phyloP scores from a whole-genome alignment of 176 grass and related monocot species.

The Pontederia paniculata region DNA sequence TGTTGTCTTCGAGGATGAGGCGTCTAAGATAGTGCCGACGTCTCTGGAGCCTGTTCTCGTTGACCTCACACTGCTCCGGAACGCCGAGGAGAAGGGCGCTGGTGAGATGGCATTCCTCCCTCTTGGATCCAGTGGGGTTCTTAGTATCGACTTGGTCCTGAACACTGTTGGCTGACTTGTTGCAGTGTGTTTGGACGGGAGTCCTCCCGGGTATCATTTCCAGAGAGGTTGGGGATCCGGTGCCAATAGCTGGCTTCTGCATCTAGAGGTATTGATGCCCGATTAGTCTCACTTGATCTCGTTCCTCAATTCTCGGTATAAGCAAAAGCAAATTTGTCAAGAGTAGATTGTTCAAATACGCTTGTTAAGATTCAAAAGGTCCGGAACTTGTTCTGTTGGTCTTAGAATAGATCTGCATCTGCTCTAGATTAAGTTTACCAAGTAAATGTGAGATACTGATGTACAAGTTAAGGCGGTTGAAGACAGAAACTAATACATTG shows the following conservation, averaged over 20 bases:
- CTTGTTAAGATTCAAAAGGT: too few relatives aligned
- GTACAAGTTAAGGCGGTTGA: too few relatives aligned
- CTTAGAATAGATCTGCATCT: too few relatives aligned
- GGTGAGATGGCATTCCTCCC: constrained; percentile 20
- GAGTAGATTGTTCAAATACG: too few relatives aligned
- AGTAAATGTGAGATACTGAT: too few relatives aligned
- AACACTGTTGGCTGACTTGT: not conserved
- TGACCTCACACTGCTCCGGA: constrained; percentile 44
- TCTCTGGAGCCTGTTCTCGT: constrained; percentile 33
- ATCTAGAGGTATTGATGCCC: constrained; percentile 38
- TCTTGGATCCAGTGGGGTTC: not conserved
- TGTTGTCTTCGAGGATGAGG: constrained; percentile 22
- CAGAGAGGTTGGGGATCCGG: constrained; percentile 41
- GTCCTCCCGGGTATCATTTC: constrained; percentile 54
- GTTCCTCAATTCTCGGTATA: too few relatives aligned
- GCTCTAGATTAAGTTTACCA: too few relatives aligned
- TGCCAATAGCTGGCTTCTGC: constrained; percentile 42
- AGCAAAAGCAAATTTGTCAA: too few relatives aligned
- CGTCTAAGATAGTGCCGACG: not conserved
- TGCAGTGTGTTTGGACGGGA: constrained; percentile 72
- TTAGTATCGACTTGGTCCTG: not conserved
- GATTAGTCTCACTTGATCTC: not conserved
- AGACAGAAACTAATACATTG: too few relatives aligned
- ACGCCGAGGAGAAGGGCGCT: constrained; percentile 59
- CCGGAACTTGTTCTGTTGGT: too few relatives aligned